Evolutionary conservation across 2,329 filamentous ascomycete species (phyloP).

Genomic region (Epichloe brachyelytri): DNA sequence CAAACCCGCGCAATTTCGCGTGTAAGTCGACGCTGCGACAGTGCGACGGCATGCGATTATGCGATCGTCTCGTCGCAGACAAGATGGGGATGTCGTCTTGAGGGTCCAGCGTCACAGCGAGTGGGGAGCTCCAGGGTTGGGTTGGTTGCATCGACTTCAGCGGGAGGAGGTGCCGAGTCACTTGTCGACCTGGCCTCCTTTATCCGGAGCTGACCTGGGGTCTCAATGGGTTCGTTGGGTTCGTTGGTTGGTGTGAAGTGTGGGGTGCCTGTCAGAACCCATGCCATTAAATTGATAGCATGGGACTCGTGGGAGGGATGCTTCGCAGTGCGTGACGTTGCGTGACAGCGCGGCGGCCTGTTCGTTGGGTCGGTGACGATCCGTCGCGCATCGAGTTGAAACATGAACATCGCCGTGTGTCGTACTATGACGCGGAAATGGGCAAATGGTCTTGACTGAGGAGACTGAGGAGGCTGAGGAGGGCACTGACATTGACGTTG

Average conservation of each 20-base stretch:
- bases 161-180: neutral
- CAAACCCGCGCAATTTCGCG: neutral
- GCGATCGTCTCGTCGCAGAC: neutral
- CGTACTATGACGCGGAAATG: no score
- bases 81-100: neutral
- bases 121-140: neutral
- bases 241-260: neutral
- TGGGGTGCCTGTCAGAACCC: neutral
- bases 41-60: neutral
- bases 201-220: constrained; percentile 2
- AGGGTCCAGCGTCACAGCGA: neutral
- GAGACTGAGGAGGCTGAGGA: no score
- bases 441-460: no score
- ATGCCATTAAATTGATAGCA: no score
- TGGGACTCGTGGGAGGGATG: no score
- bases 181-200: neutral
- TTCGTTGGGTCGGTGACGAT: no score
- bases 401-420: neutral
- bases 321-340: no score
- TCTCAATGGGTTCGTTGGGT: neutral
- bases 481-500: no score
- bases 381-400: neutral
- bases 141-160: neutral
- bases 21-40: neutral
- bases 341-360: no score